Conservation (phyloP, 1,284 basidiomycete genomes). For the Sparassis latifolia region DNA sequence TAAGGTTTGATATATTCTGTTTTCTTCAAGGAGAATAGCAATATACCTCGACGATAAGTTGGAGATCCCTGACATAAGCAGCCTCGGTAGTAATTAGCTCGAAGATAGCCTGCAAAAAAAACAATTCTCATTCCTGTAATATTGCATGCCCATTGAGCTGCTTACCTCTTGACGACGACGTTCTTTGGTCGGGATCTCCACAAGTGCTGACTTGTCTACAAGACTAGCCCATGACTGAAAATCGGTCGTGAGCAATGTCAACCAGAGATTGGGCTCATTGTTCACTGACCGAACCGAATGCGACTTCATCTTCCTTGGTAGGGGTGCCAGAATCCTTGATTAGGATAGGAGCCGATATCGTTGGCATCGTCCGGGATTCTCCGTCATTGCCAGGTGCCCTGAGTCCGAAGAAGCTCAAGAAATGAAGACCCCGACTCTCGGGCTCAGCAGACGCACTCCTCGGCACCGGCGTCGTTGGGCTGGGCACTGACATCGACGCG, state of each 20-base stretch:
- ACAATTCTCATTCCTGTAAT: no score
- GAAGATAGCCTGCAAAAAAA: constrained; percentile 61
- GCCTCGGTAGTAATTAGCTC: constrained; percentile 87
- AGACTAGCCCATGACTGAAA: constrained; percentile 84
- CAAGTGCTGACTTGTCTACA: constrained; percentile 76
- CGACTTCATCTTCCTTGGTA: constrained; percentile 12
- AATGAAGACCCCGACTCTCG: constrained; percentile 28
- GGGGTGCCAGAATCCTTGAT: constrained; percentile 16
- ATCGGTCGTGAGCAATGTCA: no score
- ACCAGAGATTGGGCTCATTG: no score
- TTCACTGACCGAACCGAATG: constrained; percentile 62
- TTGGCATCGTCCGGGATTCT: constrained; percentile 31
- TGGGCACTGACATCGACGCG: constrained; percentile 11
- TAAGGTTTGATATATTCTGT: not conserved
- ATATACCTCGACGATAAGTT: constrained; percentile 80
- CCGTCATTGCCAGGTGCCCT: constrained; percentile 38
- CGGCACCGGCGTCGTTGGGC: constrained; percentile 22
- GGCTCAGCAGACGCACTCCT: constrained; percentile 27
- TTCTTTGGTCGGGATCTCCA: constrained; percentile 70
- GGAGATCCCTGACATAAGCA: constrained; percentile 84
- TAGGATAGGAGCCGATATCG: constrained; percentile 56
- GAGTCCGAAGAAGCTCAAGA: constrained; percentile 54
- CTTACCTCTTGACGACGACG: constrained; percentile 81
- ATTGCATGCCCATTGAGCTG: not conserved
- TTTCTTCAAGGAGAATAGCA: not conserved